Evolutionary conservation across 2,329 filamentous ascomycete species (phyloP), one percentile per base, ranked within the genome.

Genomic region (Beauveria australis): DNA sequence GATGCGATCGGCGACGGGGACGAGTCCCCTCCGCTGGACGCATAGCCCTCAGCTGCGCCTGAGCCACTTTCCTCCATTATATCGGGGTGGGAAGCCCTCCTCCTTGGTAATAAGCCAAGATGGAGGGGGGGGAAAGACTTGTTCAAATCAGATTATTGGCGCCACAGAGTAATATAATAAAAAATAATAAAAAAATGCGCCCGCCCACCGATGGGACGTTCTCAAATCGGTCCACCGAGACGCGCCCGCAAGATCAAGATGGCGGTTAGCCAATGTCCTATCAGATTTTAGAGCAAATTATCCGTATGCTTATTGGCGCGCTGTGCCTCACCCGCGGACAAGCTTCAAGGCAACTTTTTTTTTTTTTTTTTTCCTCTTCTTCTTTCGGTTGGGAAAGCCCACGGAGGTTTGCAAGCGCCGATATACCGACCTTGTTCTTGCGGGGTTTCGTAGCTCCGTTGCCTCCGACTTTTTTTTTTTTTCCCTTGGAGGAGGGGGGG

Each of bases 341-440:
- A 16, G 33, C 2, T 6, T 16, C 33, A 16, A 37, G 18, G 9
- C 41, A 12, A 8, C 9, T 9, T 40, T 28, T 43, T 52, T 24
- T 24, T 24, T 9, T 40, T 28, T 43, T 52, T 24, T 24, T 24
- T 24, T 3, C 24, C 24, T 24, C 30, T 14, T 33, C 5, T 5
- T 37, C 4, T 1, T 30, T 30, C 28, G 30, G 4, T 33, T 14
- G 33, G 14, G 47, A 12, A n/a, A 59, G 56, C 12, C 33, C 33
- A 59, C 57, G 57, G 57, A 59, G 57, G 28, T 59, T 56, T 53
- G 57, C 9, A 30, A 28, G n/a, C 57, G 49, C 57, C 57, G 57
- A 59, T 26, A 47, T 53, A 19, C 57, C 57, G 57, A 59, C 40
- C 4, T 24, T 37, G 33, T 37, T 37, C 33, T 37, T 37, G 33